phyloP scores from a whole-genome alignment of 192 early-diverging fungal genomes.

The Gaertneriomyces semiglobifer region DNA sequence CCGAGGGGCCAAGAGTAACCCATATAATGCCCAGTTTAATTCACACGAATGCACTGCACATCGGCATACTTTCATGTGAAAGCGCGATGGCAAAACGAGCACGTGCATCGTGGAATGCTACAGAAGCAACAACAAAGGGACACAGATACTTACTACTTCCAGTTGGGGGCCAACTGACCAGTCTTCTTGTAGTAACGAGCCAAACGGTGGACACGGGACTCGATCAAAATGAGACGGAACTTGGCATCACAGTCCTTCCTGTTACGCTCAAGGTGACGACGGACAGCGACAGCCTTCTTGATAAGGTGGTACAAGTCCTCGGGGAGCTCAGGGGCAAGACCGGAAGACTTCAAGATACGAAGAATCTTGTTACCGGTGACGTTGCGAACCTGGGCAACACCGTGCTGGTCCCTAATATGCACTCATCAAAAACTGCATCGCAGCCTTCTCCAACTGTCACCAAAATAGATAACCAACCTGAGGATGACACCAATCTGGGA shows the following conservation, averaged over 20 bases:
- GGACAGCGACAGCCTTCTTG: constrained; percentile 99
- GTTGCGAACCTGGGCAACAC: constrained; percentile 92
- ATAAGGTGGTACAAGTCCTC: constrained; percentile 99
- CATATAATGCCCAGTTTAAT: too few species aligned
- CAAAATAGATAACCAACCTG: constrained; percentile 33
- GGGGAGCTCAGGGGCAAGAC: constrained; percentile 90
- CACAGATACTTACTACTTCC: constrained; percentile 80
- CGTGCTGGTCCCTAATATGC: constrained; percentile 79
- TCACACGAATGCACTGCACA: too few species aligned
- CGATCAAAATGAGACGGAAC: constrained; percentile 97
- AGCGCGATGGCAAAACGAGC: too few species aligned
- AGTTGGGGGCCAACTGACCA: constrained; percentile 94
- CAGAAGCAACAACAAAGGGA: constrained; percentile 9
- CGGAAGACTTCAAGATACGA: constrained; percentile 97
- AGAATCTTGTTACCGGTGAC: constrained; percentile 99
- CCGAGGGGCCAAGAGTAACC: not conserved
- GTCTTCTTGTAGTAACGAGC: constrained; percentile 98
- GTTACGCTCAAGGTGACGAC: constrained; percentile 98
- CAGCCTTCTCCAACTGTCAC: not conserved
- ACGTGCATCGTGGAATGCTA: not conserved
- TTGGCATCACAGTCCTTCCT: constrained; percentile 98
- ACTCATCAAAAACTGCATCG: not conserved
- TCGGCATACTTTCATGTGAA: too few species aligned
- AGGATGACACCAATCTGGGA: constrained; percentile 98
- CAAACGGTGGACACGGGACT: constrained; percentile 98